These are phyloP conservation scores for Hylodesmum podocarpum DNA, from an alignment of 306 rosid species.

Conservation along the genomic window DNA sequence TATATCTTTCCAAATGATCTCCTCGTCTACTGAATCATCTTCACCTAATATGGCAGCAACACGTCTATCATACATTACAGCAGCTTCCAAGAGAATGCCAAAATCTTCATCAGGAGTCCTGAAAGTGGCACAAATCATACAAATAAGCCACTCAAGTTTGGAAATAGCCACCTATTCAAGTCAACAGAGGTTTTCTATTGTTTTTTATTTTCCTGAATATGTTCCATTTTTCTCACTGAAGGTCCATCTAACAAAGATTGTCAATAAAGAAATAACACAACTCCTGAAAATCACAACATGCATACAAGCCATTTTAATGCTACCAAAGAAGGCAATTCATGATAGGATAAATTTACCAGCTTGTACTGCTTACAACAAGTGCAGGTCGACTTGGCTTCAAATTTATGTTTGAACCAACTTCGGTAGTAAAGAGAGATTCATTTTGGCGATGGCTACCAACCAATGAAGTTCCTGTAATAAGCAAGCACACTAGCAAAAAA, in stretches of 20 bases:
- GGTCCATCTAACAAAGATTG: neutral
- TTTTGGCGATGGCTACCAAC: conserved; percentile 41
- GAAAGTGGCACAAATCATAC: conserved; percentile 11
- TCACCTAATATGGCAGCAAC: conserved; percentile 88
- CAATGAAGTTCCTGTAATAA: conserved; percentile 44
- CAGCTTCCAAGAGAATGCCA: conserved; percentile 92
- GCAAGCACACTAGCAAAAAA: conserved; percentile 20
- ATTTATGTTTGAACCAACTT: conserved; percentile 45
- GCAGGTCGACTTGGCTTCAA: conserved; percentile 80
- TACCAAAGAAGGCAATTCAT: conserved; percentile 12
- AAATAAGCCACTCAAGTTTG: conserved; percentile 17
- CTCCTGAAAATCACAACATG: neutral
- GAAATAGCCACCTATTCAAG: conserved; percentile 18
- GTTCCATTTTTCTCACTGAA: neutral
- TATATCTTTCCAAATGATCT: conserved; percentile 72
- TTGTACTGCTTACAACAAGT: conserved; percentile 94
- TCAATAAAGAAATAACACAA: neutral
- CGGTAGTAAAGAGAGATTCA: conserved; percentile 59
- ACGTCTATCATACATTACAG: conserved; percentile 96
- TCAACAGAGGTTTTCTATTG: neutral
- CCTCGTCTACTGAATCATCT: conserved; percentile 81
- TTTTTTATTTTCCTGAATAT: neutral
- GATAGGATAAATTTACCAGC: conserved; percentile 62
- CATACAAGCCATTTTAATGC: neutral
- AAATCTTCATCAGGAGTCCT: conserved; percentile 99